Evolutionary conservation across 345 rosid genomes (phyloP).

Genomic region (Sapria himalayana): DNA sequence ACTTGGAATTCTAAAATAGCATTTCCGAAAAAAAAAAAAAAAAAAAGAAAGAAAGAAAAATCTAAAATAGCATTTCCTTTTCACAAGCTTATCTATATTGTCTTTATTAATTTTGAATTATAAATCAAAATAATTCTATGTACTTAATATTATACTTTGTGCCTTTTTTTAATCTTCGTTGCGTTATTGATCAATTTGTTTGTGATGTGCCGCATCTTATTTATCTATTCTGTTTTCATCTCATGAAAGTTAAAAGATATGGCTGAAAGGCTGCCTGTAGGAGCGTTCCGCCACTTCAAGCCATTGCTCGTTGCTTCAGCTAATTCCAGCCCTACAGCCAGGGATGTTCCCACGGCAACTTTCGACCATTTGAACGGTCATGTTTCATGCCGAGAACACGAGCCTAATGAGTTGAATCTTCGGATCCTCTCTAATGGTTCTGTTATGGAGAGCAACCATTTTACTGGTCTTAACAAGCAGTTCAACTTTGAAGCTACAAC

Average conservation of each 20-base stretch:
- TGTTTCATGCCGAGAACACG: slow-evolving; percentile 20
- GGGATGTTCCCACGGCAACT: slow-evolving; percentile 22
- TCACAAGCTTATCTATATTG: too few relatives aligned
- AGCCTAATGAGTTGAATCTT: slow-evolving; percentile 19
- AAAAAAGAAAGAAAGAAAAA: too few relatives aligned
- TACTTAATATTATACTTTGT: too few relatives aligned
- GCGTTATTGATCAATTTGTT: too few relatives aligned
- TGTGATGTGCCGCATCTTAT: too few relatives aligned
- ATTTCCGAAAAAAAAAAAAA: too few relatives aligned
- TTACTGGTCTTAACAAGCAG: slow-evolving; percentile 26
- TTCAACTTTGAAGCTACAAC: slow-evolving; percentile 33
- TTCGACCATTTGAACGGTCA: slow-evolving; percentile 25
- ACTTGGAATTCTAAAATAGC: too few relatives aligned
- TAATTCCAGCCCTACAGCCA: slow-evolving; percentile 33
- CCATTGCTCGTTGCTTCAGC: slow-evolving; percentile 34
- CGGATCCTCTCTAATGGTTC: slow-evolving; percentile 38
- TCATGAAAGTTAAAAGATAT: slow-evolving; percentile 74
- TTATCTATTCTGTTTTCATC: too few relatives aligned
- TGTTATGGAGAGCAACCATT: slow-evolving; percentile 21
- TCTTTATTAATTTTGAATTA: too few relatives aligned
- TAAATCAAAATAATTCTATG: too few relatives aligned
- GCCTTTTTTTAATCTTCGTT: too few relatives aligned
- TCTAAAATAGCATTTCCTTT: too few relatives aligned
- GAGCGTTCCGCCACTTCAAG: slow-evolving; percentile 26
- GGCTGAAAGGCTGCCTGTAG: slow-evolving; percentile 86